Evolutionary conservation across 768 basidiomycete genomes (phyloP).

Genomic region (Terana coerulea): DNA sequence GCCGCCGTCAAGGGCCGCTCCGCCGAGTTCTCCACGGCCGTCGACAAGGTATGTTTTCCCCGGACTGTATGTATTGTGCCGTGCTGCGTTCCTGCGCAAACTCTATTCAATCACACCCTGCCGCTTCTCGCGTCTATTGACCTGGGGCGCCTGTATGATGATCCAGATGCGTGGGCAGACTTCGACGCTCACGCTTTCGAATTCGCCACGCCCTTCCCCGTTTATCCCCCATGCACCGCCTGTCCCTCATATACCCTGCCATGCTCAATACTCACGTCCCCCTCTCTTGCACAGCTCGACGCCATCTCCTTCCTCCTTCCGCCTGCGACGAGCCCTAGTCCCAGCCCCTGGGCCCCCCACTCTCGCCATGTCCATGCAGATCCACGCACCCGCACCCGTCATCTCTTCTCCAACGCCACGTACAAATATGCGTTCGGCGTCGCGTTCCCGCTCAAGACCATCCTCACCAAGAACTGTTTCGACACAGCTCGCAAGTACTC

Average conservation of each 20-base stretch:
- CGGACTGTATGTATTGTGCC: not conserved
- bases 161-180: conserved; percentile 3
- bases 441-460: conserved; percentile 22
- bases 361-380: conserved; percentile 34
- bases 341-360: conserved; percentile 29
- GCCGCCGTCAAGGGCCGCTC: not conserved
- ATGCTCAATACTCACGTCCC: conserved; percentile 9
- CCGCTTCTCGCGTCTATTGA: conserved; percentile 8
- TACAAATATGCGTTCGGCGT: conserved; percentile 6
- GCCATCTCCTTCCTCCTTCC: conserved; percentile 15
- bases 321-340: conserved; percentile 19
- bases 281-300: conserved; percentile 15
- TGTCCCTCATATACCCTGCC: conserved; percentile 12
- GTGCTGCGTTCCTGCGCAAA: conserved; percentile 15
- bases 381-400: conserved; percentile 28
- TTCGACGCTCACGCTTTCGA: not conserved
- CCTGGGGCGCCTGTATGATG: conserved; percentile 1
- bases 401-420: conserved; percentile 20
- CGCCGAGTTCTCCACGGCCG: not conserved
- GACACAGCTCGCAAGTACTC: conserved; percentile 16
- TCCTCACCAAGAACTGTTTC: conserved; percentile 17
- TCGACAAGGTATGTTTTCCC: not conserved
- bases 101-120: conserved; percentile 10
- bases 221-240: conserved; percentile 4
- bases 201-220: not conserved